A percentile compares a stretch with the other conserved stretches of the same genome.
Conservation (phyloP, 139 green algal species). For the Micromonas commoda region DNA sequence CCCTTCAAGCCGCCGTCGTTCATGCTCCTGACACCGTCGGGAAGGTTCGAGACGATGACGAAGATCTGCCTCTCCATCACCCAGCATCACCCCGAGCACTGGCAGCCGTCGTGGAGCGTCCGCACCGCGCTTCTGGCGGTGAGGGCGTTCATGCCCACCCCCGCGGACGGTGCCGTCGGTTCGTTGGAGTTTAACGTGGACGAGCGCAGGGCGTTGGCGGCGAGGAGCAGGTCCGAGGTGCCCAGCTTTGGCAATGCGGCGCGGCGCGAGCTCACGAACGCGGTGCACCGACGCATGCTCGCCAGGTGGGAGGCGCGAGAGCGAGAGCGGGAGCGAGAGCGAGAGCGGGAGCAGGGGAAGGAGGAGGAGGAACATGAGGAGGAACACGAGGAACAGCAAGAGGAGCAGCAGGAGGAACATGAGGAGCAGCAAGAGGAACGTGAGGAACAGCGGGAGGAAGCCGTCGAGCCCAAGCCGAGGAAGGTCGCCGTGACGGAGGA, state of each 20-base stretch:
- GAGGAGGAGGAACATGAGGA: not conserved
- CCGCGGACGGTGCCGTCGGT: conserved; percentile 81
- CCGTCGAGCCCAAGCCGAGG: too few species aligned
- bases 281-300: conserved; percentile 71
- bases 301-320: conserved; percentile 1
- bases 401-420: not conserved
- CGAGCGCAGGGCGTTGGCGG: conserved; percentile 61
- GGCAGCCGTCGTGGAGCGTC: conserved; percentile 95
- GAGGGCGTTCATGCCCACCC: conserved; percentile 89
- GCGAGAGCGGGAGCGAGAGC: not conserved
- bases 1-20: conserved; percentile 97
- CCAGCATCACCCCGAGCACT: conserved; percentile 91
- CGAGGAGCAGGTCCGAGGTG: conserved; percentile 43
- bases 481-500: too few species aligned
- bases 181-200: conserved; percentile 77
- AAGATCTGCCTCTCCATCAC: conserved; percentile 96
- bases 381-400: not conserved
- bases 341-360: not conserved
- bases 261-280: conserved; percentile 61
- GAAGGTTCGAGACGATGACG: conserved; percentile 83
- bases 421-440: too few species aligned
- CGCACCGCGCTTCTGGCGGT: conserved; percentile 86
- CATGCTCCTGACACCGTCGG: conserved; percentile 84
- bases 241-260: conserved; percentile 59
- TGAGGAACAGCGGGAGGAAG: too few species aligned